A percentile compares a stretch with the other conserved stretches of the same genome.
These are phyloP conservation scores for Fraxinus xanthoxyloides DNA, from an alignment of 305 asterid species.

Conservation along the genomic window DNA sequence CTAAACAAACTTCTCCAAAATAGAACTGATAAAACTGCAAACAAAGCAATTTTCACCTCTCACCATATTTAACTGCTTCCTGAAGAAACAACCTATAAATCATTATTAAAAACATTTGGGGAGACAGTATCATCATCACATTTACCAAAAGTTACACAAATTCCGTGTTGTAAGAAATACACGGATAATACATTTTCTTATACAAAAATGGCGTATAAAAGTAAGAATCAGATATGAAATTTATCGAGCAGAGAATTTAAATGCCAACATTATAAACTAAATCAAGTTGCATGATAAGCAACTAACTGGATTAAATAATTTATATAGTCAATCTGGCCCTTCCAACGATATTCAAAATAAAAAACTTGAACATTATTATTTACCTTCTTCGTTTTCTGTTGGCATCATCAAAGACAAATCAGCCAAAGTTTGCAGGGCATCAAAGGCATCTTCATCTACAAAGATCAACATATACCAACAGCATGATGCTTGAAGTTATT, in stretches of 20 bases:
- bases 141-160: slow-evolving; percentile 11
- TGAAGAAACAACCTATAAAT: slow-evolving; percentile 16
- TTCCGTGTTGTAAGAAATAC: background rate
- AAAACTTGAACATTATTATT: slow-evolving; percentile 16
- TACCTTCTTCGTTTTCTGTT: slow-evolving; percentile 71
- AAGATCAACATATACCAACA: slow-evolving; percentile 25
- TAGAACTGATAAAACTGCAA: slow-evolving; percentile 11
- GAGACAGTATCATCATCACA: slow-evolving; percentile 16
- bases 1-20: slow-evolving; percentile 9
- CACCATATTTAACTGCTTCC: slow-evolving; percentile 13
- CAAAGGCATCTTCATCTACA: slow-evolving; percentile 74
- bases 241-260: background rate
- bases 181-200: background rate
- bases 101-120: background rate
- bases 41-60: slow-evolving; percentile 16
- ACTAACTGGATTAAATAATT: slow-evolving; percentile 15
- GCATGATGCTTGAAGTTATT: slow-evolving; percentile 10
- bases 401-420: slow-evolving; percentile 81
- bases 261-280: slow-evolving; percentile 14
- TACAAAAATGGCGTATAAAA: background rate
- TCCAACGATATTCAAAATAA: background rate
- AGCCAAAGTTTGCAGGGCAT: slow-evolving; percentile 84
- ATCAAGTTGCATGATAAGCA: slow-evolving; percentile 18
- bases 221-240: background rate
- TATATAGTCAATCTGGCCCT: slow-evolving; percentile 11